phyloP scores from a whole-genome alignment of 345 rosid genomes.

The Brassica carinata region DNA sequence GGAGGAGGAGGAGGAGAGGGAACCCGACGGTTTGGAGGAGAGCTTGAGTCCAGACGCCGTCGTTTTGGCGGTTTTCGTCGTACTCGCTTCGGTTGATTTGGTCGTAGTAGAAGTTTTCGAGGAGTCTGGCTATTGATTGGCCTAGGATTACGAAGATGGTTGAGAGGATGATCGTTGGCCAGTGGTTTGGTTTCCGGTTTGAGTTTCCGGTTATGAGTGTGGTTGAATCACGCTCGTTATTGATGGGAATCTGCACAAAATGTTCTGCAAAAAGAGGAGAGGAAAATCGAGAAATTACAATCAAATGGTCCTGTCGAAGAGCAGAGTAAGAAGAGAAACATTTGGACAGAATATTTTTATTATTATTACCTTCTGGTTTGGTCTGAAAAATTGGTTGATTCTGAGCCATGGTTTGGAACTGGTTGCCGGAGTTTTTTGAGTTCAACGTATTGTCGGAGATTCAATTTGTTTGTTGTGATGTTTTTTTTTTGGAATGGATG shows the following conservation, averaged over 20 bases:
- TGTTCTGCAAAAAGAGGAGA: slow-evolving; percentile 30
- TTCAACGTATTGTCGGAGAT: background rate
- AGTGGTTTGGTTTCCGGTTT: slow-evolving; percentile 39
- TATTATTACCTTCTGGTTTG: slow-evolving; percentile 32
- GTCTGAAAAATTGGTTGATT: slow-evolving; percentile 35
- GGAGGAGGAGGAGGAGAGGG: slow-evolving; percentile 41
- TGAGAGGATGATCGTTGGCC: slow-evolving; percentile 39
- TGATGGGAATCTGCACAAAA: slow-evolving; percentile 38
- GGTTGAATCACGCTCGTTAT: slow-evolving; percentile 35
- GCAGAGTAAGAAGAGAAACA: background rate
- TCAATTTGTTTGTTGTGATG: background rate
- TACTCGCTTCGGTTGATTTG: slow-evolving; percentile 27
- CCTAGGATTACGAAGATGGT: slow-evolving; percentile 32
- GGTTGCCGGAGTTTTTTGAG: background rate
- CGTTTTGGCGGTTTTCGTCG: slow-evolving; percentile 32
- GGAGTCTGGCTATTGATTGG: slow-evolving; percentile 33
- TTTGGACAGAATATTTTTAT: background rate
- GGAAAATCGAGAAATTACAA: slow-evolving; percentile 1
- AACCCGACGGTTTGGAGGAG: slow-evolving; percentile 41
- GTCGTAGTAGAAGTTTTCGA: slow-evolving; percentile 41
- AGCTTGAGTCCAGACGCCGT: slow-evolving; percentile 42
- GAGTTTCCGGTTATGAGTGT: slow-evolving; percentile 6
- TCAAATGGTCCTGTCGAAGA: background rate
- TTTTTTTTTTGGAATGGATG: background rate
- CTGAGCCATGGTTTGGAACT: slow-evolving; percentile 34